Conservation (phyloP, 257 asterid genomes). For the Cinchona pubescens region DNA sequence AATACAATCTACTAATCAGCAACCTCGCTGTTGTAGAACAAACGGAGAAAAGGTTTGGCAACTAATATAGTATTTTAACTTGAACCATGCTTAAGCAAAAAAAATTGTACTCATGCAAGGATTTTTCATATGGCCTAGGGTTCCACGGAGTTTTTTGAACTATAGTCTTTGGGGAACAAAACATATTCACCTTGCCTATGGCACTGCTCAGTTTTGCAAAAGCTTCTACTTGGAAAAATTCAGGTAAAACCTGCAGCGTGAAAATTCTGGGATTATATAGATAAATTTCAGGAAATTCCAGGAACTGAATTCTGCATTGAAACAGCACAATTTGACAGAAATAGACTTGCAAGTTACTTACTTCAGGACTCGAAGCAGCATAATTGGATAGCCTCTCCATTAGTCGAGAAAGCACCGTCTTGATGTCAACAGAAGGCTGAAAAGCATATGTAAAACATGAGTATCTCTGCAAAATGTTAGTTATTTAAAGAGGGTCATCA, state of each 20-base stretch:
- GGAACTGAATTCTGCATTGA: not conserved
- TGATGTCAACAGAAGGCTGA: slow-evolving; percentile 90
- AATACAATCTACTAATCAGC: not conserved
- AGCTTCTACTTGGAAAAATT: slow-evolving; percentile 97
- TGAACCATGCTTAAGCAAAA: not conserved
- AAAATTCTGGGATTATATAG: slow-evolving; percentile 33
- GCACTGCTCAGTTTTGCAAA: slow-evolving; percentile 83
- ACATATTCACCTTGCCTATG: slow-evolving; percentile 74
- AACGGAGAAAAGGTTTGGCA: not conserved
- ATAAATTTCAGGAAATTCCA: not conserved
- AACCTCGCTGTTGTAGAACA: not conserved
- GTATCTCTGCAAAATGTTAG: not conserved
- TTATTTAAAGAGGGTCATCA: not conserved
- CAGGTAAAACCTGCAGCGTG: slow-evolving; percentile 82
- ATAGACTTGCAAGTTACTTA: slow-evolving; percentile 32
- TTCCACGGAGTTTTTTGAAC: not conserved
- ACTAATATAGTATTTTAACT: not conserved
- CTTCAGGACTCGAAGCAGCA: slow-evolving; percentile 94
- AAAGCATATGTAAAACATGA: slow-evolving; percentile 27
- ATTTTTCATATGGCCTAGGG: not conserved
- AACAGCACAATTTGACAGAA: not conserved
- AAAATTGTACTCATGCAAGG: not conserved
- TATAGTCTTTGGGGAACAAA: not conserved
- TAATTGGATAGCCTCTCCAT: slow-evolving; percentile 98
- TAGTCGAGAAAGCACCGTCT: slow-evolving; percentile 89